Evolutionary conservation across 2,329 filamentous ascomycete genomes (phyloP).

Genomic region (Alternaria dauci): DNA sequence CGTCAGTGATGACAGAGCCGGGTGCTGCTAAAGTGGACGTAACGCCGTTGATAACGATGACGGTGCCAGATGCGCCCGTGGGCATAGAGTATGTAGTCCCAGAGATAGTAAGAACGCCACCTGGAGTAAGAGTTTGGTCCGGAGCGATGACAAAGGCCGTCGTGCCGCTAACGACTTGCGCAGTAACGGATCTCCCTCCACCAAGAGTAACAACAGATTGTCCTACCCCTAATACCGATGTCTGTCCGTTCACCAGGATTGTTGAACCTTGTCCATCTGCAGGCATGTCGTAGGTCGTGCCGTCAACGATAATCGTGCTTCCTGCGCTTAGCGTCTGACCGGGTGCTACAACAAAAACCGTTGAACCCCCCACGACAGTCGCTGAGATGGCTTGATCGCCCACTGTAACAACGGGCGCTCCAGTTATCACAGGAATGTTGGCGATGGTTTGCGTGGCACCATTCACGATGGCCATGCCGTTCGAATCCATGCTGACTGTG

Average conservation of each 20-base stretch:
- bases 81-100: conserved; percentile 43
- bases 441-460: conserved; percentile 41
- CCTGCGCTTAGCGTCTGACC: conserved; percentile 27
- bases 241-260: conserved; percentile 37
- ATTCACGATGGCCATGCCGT: conserved; percentile 50
- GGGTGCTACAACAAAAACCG: conserved; percentile 29
- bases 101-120: conserved; percentile 35
- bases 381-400: conserved; percentile 31
- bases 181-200: conserved; percentile 26
- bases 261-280: conserved; percentile 27
- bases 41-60: conserved; percentile 40
- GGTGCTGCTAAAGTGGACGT: conserved; percentile 31
- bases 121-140: conserved; percentile 38
- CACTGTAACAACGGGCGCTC: conserved; percentile 31
- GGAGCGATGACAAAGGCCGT: conserved; percentile 37
- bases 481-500: conserved; percentile 46
- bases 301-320: conserved; percentile 35
- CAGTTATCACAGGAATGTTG: conserved; percentile 26
- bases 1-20: conserved; percentile 22
- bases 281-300: conserved; percentile 40
- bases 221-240: neutral
- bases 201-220: conserved; percentile 26
- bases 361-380: conserved; percentile 36
- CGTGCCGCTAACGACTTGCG: conserved; percentile 29
- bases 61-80: conserved; percentile 30